Conservation (phyloP, 2,329 filamentous ascomycete species). For the Harringtonia aguacate region DNA sequence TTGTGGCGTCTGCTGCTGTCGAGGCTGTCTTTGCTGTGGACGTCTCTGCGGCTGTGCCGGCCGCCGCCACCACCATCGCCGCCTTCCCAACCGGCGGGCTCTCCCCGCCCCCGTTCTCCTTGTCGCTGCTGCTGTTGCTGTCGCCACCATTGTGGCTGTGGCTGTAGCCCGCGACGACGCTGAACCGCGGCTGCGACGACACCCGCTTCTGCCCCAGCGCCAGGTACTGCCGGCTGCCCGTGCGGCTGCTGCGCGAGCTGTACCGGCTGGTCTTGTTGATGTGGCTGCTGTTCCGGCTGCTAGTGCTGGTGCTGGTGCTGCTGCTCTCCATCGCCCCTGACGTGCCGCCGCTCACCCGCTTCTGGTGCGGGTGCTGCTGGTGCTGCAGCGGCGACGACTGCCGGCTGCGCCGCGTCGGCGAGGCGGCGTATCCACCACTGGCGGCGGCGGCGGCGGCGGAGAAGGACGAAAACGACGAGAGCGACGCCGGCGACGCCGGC, state of each 20-base stretch:
- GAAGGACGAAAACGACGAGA: not conserved
- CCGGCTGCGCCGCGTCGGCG: too few relatives aligned
- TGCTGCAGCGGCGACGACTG: not conserved
- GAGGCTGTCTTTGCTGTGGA: not conserved
- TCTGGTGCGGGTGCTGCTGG: constrained; percentile 10
- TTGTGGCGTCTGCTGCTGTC: not conserved
- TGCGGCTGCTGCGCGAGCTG: not conserved
- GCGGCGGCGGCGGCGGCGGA: not conserved
- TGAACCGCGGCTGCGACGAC: too few relatives aligned
- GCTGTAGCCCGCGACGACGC: not conserved
- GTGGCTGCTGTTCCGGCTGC: not conserved
- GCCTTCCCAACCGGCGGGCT: too few relatives aligned
- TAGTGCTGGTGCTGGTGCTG: constrained; percentile 10
- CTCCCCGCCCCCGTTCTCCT: constrained; percentile 1
- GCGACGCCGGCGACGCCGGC: constrained; percentile 7
- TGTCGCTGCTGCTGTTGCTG: not conserved
- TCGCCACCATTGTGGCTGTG: not conserved
- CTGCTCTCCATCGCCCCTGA: not conserved
- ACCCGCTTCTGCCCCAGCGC: constrained; percentile 7
- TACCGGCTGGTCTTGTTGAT: too few relatives aligned
- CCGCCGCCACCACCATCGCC: too few relatives aligned
- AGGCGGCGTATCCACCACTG: not conserved
- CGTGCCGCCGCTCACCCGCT: not conserved
- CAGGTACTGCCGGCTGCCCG: constrained; percentile 11
- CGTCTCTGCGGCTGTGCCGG: too few relatives aligned